phyloP scores from a whole-genome alignment of 495 filamentous ascomycete genomes.

The Xylaria grammica region DNA sequence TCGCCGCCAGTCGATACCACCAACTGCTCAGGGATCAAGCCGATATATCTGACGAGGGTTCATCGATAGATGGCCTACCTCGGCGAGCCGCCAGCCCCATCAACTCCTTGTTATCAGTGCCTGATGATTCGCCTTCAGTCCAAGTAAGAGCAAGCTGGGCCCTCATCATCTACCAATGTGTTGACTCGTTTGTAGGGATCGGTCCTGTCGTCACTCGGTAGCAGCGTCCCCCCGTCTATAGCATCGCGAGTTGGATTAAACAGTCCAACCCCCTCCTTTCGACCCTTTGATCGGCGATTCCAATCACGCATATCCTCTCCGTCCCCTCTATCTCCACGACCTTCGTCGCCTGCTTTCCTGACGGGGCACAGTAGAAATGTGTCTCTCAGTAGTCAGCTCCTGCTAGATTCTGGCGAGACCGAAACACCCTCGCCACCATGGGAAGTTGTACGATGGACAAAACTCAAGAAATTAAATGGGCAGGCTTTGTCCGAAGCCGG shows the following conservation, averaged over 20 bases:
- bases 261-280: slow-evolving; percentile 77
- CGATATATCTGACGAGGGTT: slow-evolving; percentile 54
- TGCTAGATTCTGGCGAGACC: slow-evolving; percentile 61
- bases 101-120: slow-evolving; percentile 66
- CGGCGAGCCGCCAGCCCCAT: slow-evolving; percentile 51
- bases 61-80: slow-evolving; percentile 42
- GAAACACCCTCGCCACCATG: slow-evolving; percentile 79
- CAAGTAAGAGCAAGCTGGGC: slow-evolving; percentile 62
- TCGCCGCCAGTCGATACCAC: slow-evolving; percentile 53
- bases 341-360: slow-evolving; percentile 80
- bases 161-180: slow-evolving; percentile 30
- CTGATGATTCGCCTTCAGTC: slow-evolving; percentile 88
- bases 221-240: slow-evolving; percentile 58
- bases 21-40: slow-evolving; percentile 48
- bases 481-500: slow-evolving; percentile 95
- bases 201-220: slow-evolving; percentile 74
- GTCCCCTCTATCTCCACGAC: slow-evolving; percentile 61
- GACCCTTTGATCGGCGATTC: slow-evolving; percentile 94
- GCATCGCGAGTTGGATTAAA: slow-evolving; percentile 52
- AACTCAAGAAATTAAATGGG: slow-evolving; percentile 83
- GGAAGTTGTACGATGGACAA: slow-evolving; percentile 97
- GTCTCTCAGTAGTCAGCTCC: slow-evolving; percentile 65
- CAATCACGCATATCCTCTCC: slow-evolving; percentile 78
- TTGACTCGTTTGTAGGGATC: slow-evolving; percentile 67
- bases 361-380: slow-evolving; percentile 76